phyloP scores from a whole-genome alignment of 225 moss, liverwort and hornwort species.

The Polytrichum commune region DNA sequence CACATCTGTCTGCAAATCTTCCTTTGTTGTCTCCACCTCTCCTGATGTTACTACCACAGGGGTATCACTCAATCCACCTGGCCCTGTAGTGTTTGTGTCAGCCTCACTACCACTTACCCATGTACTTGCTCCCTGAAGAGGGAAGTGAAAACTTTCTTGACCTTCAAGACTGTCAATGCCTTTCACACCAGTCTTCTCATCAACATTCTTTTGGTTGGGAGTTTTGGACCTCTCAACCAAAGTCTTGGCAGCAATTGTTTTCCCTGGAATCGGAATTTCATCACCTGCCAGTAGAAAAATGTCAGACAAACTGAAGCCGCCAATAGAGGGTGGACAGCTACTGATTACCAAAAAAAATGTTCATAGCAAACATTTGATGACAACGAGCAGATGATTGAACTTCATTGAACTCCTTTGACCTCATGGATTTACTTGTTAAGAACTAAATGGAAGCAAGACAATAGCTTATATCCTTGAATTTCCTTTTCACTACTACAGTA shows the following conservation, averaged over 20 bases:
- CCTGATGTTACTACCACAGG: neutral
- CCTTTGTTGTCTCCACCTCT: constrained; percentile 9
- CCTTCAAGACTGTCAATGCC: constrained; percentile 12
- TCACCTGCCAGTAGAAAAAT: constrained; percentile 17
- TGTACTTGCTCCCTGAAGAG: constrained; percentile 14
- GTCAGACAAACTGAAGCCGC: neutral
- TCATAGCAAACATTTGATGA: no score
- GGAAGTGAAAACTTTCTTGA: constrained; percentile 5
- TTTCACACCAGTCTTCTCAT: constrained; percentile 8
- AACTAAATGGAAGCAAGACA: no score
- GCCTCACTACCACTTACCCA: constrained; percentile 11
- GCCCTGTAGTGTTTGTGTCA: constrained; percentile 10
- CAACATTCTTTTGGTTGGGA: constrained; percentile 1
- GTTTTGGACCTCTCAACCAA: constrained; percentile 5
- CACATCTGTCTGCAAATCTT: neutral
- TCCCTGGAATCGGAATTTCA: constrained; percentile 7
- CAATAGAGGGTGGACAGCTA: no score
- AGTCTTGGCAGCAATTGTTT: constrained; percentile 4
- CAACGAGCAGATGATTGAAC: no score
- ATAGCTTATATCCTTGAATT: neutral
- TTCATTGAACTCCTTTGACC: no score
- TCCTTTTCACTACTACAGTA: constrained; percentile 4
- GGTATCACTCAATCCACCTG: neutral
- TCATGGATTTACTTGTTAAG: no score
- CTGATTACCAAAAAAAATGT: no score